Percentiles rank a stretch among this genome's conserved stretches.
Evolutionary conservation across 2,329 filamentous ascomycete genomes (phyloP).

Genomic region (Hypoxylon sp.): DNA sequence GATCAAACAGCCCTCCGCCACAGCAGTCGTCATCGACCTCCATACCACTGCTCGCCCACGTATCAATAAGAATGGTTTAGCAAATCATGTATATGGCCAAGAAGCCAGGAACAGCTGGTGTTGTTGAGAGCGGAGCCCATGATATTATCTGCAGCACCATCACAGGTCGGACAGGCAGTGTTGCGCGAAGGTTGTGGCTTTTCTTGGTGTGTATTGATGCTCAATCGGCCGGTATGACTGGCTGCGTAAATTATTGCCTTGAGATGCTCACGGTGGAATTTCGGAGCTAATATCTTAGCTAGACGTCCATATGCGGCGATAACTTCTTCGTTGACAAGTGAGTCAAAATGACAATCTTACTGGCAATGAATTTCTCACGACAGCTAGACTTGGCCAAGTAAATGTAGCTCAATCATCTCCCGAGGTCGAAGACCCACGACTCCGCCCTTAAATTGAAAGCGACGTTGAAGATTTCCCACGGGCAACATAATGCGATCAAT

Average conservation of each 20-base stretch:
- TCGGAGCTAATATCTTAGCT: slow-evolving; percentile 2
- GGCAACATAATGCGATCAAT: slow-evolving; percentile 35
- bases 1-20: no score
- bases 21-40: no score
- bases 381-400: slow-evolving; percentile 20
- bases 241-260: background rate
- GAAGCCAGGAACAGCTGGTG: no score
- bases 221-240: background rate
- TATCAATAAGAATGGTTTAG: no score
- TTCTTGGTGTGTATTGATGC: no score
- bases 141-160: slow-evolving; percentile 8
- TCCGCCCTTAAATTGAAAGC: slow-evolving; percentile 28
- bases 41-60: no score
- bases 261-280: slow-evolving; percentile 5
- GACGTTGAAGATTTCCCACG: slow-evolving; percentile 8
- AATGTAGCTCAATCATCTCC: slow-evolving; percentile 25
- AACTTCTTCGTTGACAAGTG: slow-evolving; percentile 3
- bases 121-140: no score
- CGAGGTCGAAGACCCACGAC: slow-evolving; percentile 13
- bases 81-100: no score
- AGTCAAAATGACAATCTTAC: slow-evolving; percentile 17
- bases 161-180: no score
- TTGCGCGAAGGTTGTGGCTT: no score
- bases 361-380: slow-evolving; percentile 9
- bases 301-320: slow-evolving; percentile 4